Base-by-base conservation (phyloP, 768 basidiomycete species). In the Lenzites betulinus region DNA sequence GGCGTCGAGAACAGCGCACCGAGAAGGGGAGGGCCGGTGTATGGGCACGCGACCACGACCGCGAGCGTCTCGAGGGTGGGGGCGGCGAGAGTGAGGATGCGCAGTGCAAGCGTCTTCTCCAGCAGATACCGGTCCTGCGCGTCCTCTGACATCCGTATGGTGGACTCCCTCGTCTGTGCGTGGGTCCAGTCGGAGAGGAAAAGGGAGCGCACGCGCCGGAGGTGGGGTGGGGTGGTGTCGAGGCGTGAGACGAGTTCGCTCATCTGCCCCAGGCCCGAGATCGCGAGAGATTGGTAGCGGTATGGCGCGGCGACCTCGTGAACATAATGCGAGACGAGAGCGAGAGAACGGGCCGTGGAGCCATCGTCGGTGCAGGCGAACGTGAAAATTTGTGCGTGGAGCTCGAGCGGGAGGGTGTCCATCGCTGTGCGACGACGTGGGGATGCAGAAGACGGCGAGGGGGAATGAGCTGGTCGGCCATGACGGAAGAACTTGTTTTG, bases 61-160 rank as follows among this genome's bases (percentile, higher is more conserved):
- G 79, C 69, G 36, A 82, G 73, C 0, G 76, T 72, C 54, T 77
- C 72, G 1, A 83, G 73, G 11, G 78, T 78, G 0, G 78, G 77
- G 6, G 79, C 73, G 8, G 76, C 73, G 20, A 75, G 63, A 11
- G 68, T 63, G 51, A 83, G 69, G 51, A 81, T 71, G 23, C 71
- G 73, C 7, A 72, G 62, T 51, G 78, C 63, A 33, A 65, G 16
- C n/a, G 51, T 20, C 33, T 39, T 51, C 58, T 66, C 63, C 26
- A 51, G 53, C 47, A 64, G 60, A 50, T 63, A 63, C 8, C 42
- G 51, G n/a, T 63, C 63, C 58, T 52, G 53, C 23, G 38, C 64
- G 3, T 60, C 66, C 50, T 65, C 64, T 3, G 50, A 44, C 7
- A 49, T 11, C 1, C 56, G 25, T 15, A 62, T 33, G 16, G 30